Percentiles rank a stretch among this genome's conserved stretches.
Evolutionary conservation across 495 filamentous ascomycete species (phyloP).

Genomic region (Daldinia childiae): DNA sequence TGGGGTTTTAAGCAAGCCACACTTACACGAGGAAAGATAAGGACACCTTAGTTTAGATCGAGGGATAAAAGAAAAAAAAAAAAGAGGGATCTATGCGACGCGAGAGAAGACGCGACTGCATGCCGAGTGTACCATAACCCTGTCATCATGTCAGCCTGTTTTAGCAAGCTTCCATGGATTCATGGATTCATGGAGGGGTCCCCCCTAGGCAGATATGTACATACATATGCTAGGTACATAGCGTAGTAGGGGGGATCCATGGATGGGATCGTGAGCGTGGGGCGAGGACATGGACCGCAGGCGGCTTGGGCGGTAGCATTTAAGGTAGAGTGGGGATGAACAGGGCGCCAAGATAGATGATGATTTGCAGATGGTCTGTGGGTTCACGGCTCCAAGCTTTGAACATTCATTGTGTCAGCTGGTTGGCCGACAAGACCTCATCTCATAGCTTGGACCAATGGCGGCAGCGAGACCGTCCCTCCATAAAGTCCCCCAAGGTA

Average conservation of each 20-base stretch:
- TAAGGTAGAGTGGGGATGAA: conserved; percentile 42
- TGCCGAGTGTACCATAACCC: conserved; percentile 28
- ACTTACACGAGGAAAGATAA: conserved; percentile 46
- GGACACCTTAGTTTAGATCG: conserved; percentile 7
- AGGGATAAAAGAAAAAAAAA: not conserved
- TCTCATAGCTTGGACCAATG: conserved; percentile 44
- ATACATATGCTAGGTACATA: too few relatives aligned
- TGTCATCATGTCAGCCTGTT: conserved; percentile 30
- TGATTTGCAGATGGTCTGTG: conserved; percentile 49
- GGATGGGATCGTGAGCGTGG: conserved; percentile 37
- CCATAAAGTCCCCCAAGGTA: conserved; percentile 35
- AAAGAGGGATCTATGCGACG: conserved; percentile 33
- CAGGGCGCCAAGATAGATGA: conserved; percentile 38
- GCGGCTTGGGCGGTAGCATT: conserved; percentile 46
- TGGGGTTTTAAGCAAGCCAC: conserved; percentile 43
- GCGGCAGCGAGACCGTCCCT: conserved; percentile 11
- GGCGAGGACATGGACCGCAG: conserved; percentile 18
- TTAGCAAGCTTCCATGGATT: conserved; percentile 16
- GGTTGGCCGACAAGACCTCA: conserved; percentile 48
- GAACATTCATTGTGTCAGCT: conserved; percentile 46
- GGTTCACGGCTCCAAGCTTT: conserved; percentile 41
- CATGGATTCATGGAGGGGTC: conserved; percentile 5
- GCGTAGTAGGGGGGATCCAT: conserved; percentile 22
- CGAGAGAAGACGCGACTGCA: conserved; percentile 38
- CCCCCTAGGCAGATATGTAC: conserved; percentile 12